Evolutionary conservation across 2,329 filamentous ascomycete species (phyloP), one percentile per base, ranked within the genome.

Genomic region (Ophiostoma tasmaniense): DNA sequence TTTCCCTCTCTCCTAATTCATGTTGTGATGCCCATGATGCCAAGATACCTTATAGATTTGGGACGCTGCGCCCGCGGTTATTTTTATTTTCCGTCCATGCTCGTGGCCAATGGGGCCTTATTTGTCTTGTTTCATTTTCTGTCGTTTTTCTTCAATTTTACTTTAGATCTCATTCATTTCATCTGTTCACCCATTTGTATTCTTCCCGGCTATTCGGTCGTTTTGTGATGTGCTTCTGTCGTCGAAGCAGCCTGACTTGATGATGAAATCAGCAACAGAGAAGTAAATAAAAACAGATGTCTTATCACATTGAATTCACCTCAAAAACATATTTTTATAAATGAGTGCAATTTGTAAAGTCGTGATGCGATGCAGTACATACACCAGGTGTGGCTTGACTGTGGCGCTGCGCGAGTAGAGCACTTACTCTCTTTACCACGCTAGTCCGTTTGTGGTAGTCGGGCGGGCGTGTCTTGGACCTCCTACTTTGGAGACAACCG

Each of bases 11-110:
- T 70, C 50, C 59, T 67, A 68, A 22, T 67, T 69, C 66, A 67
- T 67, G 64, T 68, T 64, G 61, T 64, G 20, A 39, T 64, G 61
- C 39, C 35, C 42, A 64, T 45, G 42, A 66, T 70, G 59, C 30
- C 64, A 71, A 52, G 52, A 71, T 71, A 71, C 67, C 69, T 70
- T 45, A 69, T 71, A 72, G 68, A 72, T 66, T 70, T 69, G 71
- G 71, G 66, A 66, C 55, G 7, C 30, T 39, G 70, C 62, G 66
- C 62, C 65, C 52, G 50, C 35, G 69, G 69, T 28, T 35, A 37
- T 64, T 66, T 39, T 39, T 35, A 30, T 64, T 66, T 39, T 39
- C 20, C 61, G 52, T 39, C 20, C 28, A 64, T 64, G 35, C 62
- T 39, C 11, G 62, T 65, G 33, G 30, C 33, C 30, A 64, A 11